Conservation (phyloP, 2,329 filamentous ascomycete species). For the Ilyonectria robusta region DNA sequence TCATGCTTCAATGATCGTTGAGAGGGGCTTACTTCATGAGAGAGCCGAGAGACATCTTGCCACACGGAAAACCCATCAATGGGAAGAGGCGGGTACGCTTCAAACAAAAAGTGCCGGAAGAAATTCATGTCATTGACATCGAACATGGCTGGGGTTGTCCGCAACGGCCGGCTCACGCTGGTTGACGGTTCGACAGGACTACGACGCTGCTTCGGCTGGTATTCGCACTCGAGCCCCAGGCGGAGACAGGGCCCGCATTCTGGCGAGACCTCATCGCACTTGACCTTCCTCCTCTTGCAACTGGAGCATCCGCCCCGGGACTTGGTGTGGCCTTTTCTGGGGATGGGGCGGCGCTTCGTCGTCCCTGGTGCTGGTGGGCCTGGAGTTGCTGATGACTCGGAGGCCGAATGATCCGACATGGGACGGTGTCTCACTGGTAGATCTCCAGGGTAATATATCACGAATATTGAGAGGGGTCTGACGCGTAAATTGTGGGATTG, state of each 20-base stretch:
- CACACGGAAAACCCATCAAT: constrained; percentile 54
- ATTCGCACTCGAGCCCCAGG: constrained; percentile 55
- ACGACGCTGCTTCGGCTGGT: constrained; percentile 34
- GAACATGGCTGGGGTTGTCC: constrained; percentile 50
- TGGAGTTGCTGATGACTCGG: constrained; percentile 7
- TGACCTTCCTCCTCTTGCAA: constrained; percentile 60
- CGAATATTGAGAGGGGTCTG: background rate
- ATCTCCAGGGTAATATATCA: too few relatives aligned
- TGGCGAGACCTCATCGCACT: constrained; percentile 57
- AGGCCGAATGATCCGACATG: constrained; percentile 17
- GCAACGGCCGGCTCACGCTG: constrained; percentile 32
- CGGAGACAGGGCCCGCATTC: constrained; percentile 54
- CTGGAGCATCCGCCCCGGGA: constrained; percentile 51
- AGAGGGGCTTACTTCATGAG: constrained; percentile 50
- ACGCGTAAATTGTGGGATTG: background rate
- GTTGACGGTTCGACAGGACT: background rate
- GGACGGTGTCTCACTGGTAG: background rate
- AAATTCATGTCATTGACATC: constrained; percentile 63
- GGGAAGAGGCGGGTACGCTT: constrained; percentile 59
- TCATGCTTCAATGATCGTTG: background rate
- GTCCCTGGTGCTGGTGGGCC: background rate
- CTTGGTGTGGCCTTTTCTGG: constrained; percentile 54
- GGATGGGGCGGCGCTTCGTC: constrained; percentile 49
- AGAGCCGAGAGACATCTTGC: constrained; percentile 55
- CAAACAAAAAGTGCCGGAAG: constrained; percentile 66